phyloP scores from a whole-genome alignment of 2,329 filamentous ascomycete genomes.

The Allantophomopsis cytisporea region DNA sequence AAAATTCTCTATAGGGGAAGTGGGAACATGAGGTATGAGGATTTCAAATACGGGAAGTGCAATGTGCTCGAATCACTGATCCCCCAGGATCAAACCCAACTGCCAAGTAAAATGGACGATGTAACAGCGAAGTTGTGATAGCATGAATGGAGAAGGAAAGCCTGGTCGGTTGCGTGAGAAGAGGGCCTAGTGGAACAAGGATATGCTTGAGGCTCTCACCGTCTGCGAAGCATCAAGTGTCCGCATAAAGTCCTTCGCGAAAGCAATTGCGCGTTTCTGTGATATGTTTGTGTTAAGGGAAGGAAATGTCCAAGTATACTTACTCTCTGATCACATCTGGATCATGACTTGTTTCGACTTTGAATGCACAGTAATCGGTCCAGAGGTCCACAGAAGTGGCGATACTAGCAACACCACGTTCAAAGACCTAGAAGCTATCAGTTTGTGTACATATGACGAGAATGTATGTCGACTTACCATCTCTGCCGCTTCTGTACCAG shows the following conservation, averaged over 20 bases:
- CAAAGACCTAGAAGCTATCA: conserved; percentile 58
- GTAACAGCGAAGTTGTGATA: conserved; percentile 29
- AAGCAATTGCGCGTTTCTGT: conserved; percentile 3
- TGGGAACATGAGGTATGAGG: conserved; percentile 21
- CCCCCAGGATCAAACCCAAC: conserved; percentile 24
- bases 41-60: conserved; percentile 49
- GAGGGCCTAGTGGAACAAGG: conserved; percentile 37
- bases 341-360: conserved; percentile 93
- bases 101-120: conserved; percentile 18
- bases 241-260: conserved; percentile 9
- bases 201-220: conserved; percentile 61
- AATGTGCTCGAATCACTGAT: conserved; percentile 36
- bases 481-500: conserved; percentile 90
- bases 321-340: conserved; percentile 97
- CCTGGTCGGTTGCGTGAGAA: conserved; percentile 56
- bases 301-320: conserved; percentile 62
- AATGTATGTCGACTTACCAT: conserved; percentile 47
- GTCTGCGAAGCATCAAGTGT: conserved; percentile 33
- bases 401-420: conserved; percentile 87
- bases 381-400: conserved; percentile 90
- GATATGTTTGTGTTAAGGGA: conserved; percentile 42
- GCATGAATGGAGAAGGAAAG: conserved; percentile 32
- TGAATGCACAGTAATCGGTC: conserved; percentile 96
- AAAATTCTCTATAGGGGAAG: conserved; percentile 3
- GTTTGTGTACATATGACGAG: conserved; percentile 4